These are phyloP conservation scores for Platismatia glauca DNA, from an alignment of 495 filamentous ascomycete genomes.

Conservation along the genomic window DNA sequence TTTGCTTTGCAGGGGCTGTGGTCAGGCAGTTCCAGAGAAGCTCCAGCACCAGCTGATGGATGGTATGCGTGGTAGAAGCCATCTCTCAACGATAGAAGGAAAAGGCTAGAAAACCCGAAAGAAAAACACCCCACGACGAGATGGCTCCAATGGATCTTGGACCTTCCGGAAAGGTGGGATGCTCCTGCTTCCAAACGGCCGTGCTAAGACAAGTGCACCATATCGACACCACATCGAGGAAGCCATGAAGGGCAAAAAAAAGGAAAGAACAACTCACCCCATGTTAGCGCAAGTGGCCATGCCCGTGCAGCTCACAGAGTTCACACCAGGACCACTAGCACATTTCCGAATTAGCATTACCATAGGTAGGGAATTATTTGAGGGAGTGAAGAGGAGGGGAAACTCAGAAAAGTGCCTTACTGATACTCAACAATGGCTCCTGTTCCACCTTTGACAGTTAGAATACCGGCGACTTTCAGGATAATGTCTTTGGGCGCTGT, in stretches of 20 bases:
- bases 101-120: background rate
- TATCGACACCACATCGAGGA: too few relatives aligned
- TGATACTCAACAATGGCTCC: conserved; percentile 95
- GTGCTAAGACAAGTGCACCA: too few relatives aligned
- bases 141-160: too few relatives aligned
- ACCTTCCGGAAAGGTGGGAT: background rate
- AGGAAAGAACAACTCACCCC: background rate
- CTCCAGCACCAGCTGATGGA: background rate
- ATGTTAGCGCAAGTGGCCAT: conserved; percentile 37
- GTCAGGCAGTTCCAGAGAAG: background rate
- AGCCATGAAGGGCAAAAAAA: background rate
- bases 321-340: conserved; percentile 60
- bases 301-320: conserved; percentile 58
- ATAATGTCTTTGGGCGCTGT: conserved; percentile 96
- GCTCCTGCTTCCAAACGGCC: background rate
- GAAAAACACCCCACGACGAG: background rate
- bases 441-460: conserved; percentile 97
- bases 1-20: background rate
- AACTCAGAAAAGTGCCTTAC: background rate
- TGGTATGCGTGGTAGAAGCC: too few relatives aligned
- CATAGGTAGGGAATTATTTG: background rate
- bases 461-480: conserved; percentile 92
- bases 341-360: background rate
- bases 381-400: background rate
- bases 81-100: too few relatives aligned